phyloP scores from a whole-genome alignment of 148 eudicot genomes.

The Rhododendron vialii region DNA sequence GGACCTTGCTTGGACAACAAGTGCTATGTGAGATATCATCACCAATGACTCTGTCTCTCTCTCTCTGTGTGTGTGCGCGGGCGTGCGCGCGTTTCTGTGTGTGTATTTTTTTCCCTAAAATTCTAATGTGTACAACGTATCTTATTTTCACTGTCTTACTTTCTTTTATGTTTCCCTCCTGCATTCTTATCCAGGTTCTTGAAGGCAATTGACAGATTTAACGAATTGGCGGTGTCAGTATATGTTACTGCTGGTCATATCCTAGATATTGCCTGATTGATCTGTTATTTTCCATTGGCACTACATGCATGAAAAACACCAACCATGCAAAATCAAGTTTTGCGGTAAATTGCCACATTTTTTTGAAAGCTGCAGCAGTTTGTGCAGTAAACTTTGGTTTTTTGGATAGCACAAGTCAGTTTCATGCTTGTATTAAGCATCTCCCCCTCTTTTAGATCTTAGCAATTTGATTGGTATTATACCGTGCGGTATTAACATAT shows the following conservation, averaged over 20 bases:
- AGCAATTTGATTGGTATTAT: not conserved
- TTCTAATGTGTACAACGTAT: not conserved
- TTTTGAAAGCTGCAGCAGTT: not conserved
- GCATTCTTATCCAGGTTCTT: conserved; percentile 62
- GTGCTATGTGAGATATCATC: conserved; percentile 76
- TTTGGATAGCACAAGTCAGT: not conserved
- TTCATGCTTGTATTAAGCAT: not conserved
- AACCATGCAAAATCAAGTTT: not conserved
- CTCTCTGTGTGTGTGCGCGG: not conserved
- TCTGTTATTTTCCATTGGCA: not conserved
- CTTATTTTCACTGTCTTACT: not conserved
- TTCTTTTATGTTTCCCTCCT: not conserved
- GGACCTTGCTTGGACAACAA: conserved; percentile 97
- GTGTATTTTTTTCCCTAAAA: not conserved
- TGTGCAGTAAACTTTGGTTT: not conserved
- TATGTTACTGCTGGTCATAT: conserved; percentile 99
- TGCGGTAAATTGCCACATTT: not conserved
- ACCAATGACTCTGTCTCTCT: not conserved
- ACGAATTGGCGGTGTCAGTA: conserved; percentile 90
- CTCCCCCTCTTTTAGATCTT: not conserved
- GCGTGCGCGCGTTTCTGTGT: not conserved
- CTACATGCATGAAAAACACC: not conserved
- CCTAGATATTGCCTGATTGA: conserved; percentile 36
- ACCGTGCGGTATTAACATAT: not conserved
- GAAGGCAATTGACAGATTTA: conserved; percentile 93